Evolutionary conservation across 805 yeast species (phyloP).

Genomic region (Lipomyces orientalis): DNA sequence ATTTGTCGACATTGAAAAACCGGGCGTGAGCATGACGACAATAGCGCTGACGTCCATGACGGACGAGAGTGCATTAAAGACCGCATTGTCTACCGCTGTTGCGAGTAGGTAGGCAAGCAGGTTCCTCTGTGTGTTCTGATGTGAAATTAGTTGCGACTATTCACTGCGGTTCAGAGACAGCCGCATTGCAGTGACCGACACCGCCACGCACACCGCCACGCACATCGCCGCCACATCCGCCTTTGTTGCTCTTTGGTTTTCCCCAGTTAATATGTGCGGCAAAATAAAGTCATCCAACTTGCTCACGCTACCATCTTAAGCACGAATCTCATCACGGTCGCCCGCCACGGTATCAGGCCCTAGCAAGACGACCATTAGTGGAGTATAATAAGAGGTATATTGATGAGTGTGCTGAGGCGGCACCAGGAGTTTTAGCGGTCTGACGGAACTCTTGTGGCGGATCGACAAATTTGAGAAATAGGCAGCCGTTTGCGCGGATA

Average conservation of each 20-base stretch:
- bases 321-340: background rate
- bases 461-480: background rate
- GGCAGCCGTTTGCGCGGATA: background rate
- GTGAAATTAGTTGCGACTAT: background rate
- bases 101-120: background rate
- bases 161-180: background rate
- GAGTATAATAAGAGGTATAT: background rate
- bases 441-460: background rate
- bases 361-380: background rate
- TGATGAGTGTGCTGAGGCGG: background rate
- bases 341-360: background rate
- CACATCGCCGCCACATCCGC: background rate
- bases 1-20: conserved; percentile 12
- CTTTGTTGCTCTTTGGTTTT: no score
- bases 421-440: background rate
- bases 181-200: background rate
- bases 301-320: background rate
- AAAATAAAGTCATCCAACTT: no score
- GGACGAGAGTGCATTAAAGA: background rate
- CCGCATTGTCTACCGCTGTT: background rate
- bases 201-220: background rate
- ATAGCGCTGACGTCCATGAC: background rate
- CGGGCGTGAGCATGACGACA: background rate
- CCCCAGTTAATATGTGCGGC: no score
- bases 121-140: background rate